These are phyloP conservation scores for Gloeostereum incarnatum DNA, from an alignment of 768 basidiomycete species.

Conservation along the genomic window DNA sequence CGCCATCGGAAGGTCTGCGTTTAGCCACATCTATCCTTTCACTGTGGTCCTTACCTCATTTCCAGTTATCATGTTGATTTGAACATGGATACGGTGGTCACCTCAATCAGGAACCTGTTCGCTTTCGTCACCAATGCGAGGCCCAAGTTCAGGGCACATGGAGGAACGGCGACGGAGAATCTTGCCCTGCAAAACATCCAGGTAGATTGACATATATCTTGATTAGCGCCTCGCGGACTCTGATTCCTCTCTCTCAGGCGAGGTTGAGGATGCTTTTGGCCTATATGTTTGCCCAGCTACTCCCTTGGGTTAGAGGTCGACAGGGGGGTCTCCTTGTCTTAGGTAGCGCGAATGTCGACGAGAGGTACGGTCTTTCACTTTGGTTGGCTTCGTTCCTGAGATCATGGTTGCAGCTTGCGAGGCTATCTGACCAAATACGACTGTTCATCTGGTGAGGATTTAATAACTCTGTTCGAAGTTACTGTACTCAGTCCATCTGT, in stretches of 20 bases:
- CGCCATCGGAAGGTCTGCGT: slow-evolving; percentile 77
- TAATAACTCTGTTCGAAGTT: neutral
- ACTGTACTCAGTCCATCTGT: neutral
- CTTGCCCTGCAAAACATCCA: slow-evolving; percentile 97
- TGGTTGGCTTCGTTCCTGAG: neutral
- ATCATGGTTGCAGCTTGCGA: slow-evolving; percentile 52
- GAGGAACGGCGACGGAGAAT: slow-evolving; percentile 84
- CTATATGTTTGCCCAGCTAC: slow-evolving; percentile 90
- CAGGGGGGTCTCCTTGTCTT: slow-evolving; percentile 84
- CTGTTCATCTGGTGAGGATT: slow-evolving; percentile 67
- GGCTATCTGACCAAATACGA: slow-evolving; percentile 99
- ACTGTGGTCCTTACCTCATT: neutral
- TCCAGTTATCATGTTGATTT: slow-evolving; percentile 86
- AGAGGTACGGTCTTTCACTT: slow-evolving; percentile 49
- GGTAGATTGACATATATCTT: slow-evolving; percentile 22
- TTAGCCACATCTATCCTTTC: neutral
- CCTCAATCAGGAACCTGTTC: slow-evolving; percentile 78
- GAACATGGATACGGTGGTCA: slow-evolving; percentile 92
- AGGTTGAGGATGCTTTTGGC: slow-evolving; percentile 90
- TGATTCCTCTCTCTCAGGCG: slow-evolving; percentile 38
- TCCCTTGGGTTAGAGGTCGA: slow-evolving; percentile 86
- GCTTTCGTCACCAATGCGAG: slow-evolving; percentile 58
- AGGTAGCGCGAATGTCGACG: slow-evolving; percentile 98
- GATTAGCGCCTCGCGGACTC: neutral
- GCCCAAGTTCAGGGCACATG: slow-evolving; percentile 74